These are phyloP conservation scores for Erysimum cheiri DNA, from an alignment of 441 rosid species.

Conservation along the genomic window DNA sequence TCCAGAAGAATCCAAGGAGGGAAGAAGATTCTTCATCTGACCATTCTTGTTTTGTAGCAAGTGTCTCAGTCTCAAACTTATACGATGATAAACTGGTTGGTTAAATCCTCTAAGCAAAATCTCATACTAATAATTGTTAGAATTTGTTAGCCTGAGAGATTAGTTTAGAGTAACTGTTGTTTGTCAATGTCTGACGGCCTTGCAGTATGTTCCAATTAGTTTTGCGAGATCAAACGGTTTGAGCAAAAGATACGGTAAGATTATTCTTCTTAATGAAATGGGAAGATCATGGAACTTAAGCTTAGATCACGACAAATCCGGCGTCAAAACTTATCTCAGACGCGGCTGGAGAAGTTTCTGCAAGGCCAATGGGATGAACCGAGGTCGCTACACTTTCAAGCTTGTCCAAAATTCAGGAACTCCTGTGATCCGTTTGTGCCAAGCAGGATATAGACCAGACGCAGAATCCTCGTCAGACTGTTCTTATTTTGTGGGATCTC, in stretches of 20 bases:
- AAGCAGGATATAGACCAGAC: background rate
- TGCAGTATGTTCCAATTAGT: constrained; percentile 36
- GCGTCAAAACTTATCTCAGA: constrained; percentile 18
- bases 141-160: background rate
- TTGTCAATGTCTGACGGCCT: constrained; percentile 11
- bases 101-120: constrained; percentile 1
- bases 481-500: constrained; percentile 29
- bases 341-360: constrained; percentile 39
- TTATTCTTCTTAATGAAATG: constrained; percentile 26
- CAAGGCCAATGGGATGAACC: constrained; percentile 13
- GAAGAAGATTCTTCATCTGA: constrained; percentile 25
- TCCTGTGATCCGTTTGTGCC: constrained; percentile 32
- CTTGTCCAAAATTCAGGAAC: constrained; percentile 18
- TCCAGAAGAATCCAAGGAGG: constrained; percentile 15
- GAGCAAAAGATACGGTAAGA: background rate
- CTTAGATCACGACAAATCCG: constrained; percentile 4
- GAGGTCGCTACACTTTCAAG: constrained; percentile 31
- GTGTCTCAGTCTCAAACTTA: constrained; percentile 27
- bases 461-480: background rate
- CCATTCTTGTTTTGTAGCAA: constrained; percentile 33
- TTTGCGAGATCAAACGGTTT: constrained; percentile 35
- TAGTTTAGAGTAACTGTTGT: background rate
- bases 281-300: constrained; percentile 40
- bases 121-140: constrained; percentile 5
- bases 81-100: constrained; percentile 22